Base-by-base conservation (phyloP, 805 yeast species). In the Saccharomycopsis sp. region DNA sequence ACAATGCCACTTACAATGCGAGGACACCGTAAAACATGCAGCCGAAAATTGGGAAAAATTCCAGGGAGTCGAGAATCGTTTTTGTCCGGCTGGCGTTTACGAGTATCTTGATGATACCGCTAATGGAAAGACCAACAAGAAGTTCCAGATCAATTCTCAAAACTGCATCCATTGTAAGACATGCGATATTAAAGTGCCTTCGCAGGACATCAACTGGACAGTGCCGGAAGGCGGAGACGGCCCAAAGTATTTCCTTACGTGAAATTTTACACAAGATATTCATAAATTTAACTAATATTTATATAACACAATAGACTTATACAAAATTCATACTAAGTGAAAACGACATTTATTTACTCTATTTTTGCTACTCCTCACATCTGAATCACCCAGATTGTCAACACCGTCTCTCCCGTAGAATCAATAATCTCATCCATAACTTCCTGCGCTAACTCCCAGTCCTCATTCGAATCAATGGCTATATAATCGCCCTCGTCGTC, bases 151-250 rank as follows among this genome's bases (percentile, higher is more conserved):
- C 73, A 94, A 94, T 74, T 83, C 96, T 20, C 99, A 94, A 74
- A 94, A 94, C 73, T 94, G 99, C 76, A 92, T 94, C 64, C 99
- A 94, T 72, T 94, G 99, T 76, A 94, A 94, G 73, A 93, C 98
- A 1, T 93, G 99, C 77, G 99, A 94, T 73, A 94, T 94, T 71
- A 94, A 94, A 73, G 96, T 87, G 8, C 99, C 99, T 5, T 79
- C 89, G 0, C 97, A 93, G 73, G 97, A 92, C 69, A 94, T 94
- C 62, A 79, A 82, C 69, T 94, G 99, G 99, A 82, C 85, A 12
- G 97, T 90, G n/a, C 99, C 99, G 5, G 98, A 94, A 75, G 98
- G 99, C 62, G 97, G 98, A 34, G 99, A 88, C 71, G 99, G 99
- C 14, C 99, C 99, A 58, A 94, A 94, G 72, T 94, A 94, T 71